Conservation (phyloP, 164 flowering plant genomes). For the Houttuynia cordata region DNA sequence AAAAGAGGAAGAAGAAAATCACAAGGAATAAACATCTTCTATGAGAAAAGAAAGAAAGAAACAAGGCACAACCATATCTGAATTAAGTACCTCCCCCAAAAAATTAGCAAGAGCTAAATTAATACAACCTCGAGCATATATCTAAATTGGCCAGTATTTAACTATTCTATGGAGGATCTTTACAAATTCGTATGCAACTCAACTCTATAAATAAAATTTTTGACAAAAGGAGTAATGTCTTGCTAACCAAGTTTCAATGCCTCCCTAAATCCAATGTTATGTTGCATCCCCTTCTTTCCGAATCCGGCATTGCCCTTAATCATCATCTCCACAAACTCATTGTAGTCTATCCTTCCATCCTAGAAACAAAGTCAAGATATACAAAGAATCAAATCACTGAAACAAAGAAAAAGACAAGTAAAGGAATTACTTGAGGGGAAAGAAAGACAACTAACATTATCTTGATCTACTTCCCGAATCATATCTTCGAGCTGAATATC, state of each 20-base stretch:
- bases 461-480: constrained; percentile 21
- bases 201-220: constrained; percentile 3
- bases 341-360: constrained; percentile 87
- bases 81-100: no score
- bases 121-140: no score
- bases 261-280: constrained; percentile 40
- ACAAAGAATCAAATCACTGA: neutral
- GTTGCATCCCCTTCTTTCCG: constrained; percentile 28
- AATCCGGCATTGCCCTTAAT: constrained; percentile 51
- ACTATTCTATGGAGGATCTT: constrained; percentile 5
- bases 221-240: neutral
- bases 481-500: constrained; percentile 13
- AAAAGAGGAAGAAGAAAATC: no score
- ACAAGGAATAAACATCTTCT: no score
- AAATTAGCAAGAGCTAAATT: no score
- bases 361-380: constrained; percentile 14
- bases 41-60: no score
- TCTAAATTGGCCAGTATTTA: no score
- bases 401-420: neutral
- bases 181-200: constrained; percentile 13
- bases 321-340: constrained; percentile 91
- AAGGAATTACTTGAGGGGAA: neutral
- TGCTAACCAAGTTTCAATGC: constrained; percentile 38
- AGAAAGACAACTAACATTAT: constrained; percentile 10
- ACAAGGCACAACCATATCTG: no score